phyloP scores from a whole-genome alignment of 2,329 filamentous ascomycete genomes.

The Didymella glomerata region DNA sequence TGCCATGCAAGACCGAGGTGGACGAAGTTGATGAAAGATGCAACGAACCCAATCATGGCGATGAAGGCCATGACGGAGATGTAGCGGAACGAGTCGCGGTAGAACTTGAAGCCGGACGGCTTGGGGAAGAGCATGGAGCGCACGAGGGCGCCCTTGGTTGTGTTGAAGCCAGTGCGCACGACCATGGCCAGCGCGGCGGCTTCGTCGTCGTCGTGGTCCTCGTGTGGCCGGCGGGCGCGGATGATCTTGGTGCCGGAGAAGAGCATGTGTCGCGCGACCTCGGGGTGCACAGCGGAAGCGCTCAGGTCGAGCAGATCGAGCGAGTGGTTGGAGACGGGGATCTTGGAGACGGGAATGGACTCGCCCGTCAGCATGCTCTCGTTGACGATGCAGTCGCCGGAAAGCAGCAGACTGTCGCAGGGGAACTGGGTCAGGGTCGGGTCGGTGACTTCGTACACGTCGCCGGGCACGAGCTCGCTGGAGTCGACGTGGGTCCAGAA shows the following conservation, averaged over 20 bases:
- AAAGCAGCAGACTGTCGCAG: slow-evolving; percentile 88
- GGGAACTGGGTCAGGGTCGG: slow-evolving; percentile 87
- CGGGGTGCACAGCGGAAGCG: slow-evolving; percentile 82
- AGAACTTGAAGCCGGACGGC: slow-evolving; percentile 98
- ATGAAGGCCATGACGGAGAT: slow-evolving; percentile 95
- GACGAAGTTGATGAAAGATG: slow-evolving; percentile 92
- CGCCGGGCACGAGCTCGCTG: slow-evolving; percentile 88
- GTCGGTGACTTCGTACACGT: slow-evolving; percentile 96
- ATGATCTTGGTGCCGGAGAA: slow-evolving; percentile 97
- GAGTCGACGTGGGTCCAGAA: slow-evolving; percentile 94
- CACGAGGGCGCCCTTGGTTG: slow-evolving; percentile 93
- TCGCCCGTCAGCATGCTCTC: slow-evolving; percentile 99
- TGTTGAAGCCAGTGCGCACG: slow-evolving; percentile 94
- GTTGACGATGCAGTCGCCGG: slow-evolving; percentile 97
- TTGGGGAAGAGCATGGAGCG: slow-evolving; percentile 99
- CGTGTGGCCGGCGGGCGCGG: slow-evolving; percentile 85
- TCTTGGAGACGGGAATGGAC: slow-evolving; percentile 95
- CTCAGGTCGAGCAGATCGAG: slow-evolving; percentile 78
- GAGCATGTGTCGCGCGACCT: slow-evolving; percentile 86
- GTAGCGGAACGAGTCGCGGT: slow-evolving; percentile 95
- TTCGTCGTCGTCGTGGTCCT: slow-evolving; percentile 84
- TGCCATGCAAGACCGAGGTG: slow-evolving; percentile 85
- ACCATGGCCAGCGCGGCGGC: slow-evolving; percentile 92
- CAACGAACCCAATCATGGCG: slow-evolving; percentile 85
- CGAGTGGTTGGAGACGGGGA: slow-evolving; percentile 81